Conservation (phyloP, 106 monocot genomes). For the Acanthochlamys bracteata region DNA sequence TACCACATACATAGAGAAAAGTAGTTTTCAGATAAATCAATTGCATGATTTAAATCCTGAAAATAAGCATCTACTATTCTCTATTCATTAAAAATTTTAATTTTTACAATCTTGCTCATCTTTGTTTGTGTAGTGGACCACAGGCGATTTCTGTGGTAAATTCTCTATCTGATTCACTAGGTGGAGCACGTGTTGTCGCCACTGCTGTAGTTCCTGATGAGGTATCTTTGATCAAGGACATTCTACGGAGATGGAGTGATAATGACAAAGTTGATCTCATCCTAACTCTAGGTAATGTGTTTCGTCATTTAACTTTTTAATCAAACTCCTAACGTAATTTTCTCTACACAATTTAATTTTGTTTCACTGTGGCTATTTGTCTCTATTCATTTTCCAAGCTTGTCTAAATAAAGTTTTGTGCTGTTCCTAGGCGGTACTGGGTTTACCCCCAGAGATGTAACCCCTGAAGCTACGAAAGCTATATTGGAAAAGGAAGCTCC, state of each 20-base stretch:
- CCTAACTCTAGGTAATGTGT: constrained; percentile 63
- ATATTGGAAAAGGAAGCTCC: constrained; percentile 77
- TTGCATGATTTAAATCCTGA: no score
- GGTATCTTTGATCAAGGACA: constrained; percentile 51
- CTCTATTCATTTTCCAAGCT: not conserved
- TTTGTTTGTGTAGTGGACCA: constrained; percentile 55
- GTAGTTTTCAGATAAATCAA: no score
- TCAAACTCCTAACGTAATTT: no score
- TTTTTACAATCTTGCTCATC: not conserved
- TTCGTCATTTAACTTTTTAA: no score
- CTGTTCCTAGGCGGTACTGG: constrained; percentile 75
- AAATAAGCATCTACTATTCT: no score
- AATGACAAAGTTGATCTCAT: constrained; percentile 71
- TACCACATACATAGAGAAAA: no score
- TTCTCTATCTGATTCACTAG: constrained; percentile 66
- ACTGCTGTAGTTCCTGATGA: constrained; percentile 85
- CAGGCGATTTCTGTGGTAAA: constrained; percentile 90
- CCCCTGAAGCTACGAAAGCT: constrained; percentile 89
- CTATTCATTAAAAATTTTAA: not conserved
- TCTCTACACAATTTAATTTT: not conserved
- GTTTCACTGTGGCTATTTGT: no score
- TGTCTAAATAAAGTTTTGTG: not conserved
- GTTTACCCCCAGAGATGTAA: constrained; percentile 93
- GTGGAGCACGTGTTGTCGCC: constrained; percentile 59
- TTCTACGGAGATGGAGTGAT: constrained; percentile 75